Conservation (phyloP, 495 filamentous ascomycete species). For the Xylaria grammica region DNA sequence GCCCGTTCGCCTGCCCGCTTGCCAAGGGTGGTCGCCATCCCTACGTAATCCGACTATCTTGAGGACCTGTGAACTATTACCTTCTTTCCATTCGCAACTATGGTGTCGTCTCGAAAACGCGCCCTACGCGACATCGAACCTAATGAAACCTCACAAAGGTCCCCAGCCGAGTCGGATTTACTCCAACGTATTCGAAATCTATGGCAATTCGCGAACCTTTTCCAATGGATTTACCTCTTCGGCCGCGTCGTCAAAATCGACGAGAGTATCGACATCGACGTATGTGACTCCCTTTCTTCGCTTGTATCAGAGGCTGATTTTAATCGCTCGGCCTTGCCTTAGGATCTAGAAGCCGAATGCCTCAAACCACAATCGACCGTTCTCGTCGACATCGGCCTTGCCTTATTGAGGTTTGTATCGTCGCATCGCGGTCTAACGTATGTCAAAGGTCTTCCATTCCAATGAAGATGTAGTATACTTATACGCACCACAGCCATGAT, state of each 20-base stretch:
- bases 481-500: slow-evolving; percentile 63
- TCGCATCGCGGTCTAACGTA: slow-evolving; percentile 92
- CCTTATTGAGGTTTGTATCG: slow-evolving; percentile 89
- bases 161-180: slow-evolving; percentile 55
- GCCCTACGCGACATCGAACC: slow-evolving; percentile 68
- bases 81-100: slow-evolving; percentile 28
- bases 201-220: slow-evolving; percentile 95
- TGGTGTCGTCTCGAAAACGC: slow-evolving; percentile 71
- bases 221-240: slow-evolving; percentile 91
- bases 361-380: slow-evolving; percentile 76
- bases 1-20: background rate
- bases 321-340: slow-evolving; percentile 29
- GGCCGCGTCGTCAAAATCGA: slow-evolving; percentile 87
- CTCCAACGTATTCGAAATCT: slow-evolving; percentile 78
- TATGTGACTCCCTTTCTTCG: slow-evolving; percentile 46
- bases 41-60: background rate
- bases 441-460: slow-evolving; percentile 38
- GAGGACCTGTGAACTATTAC: background rate
- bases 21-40: background rate
- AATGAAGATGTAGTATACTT: slow-evolving; percentile 19
- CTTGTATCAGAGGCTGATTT: slow-evolving; percentile 15
- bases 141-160: slow-evolving; percentile 46
- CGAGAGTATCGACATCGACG: slow-evolving; percentile 84
- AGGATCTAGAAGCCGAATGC: slow-evolving; percentile 92
- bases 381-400: slow-evolving; percentile 81